A percentile compares a stretch with the other conserved stretches of the same genome.
Evolutionary conservation across 768 basidiomycete species (phyloP).

Genomic region (Lentinula guzmanii): DNA sequence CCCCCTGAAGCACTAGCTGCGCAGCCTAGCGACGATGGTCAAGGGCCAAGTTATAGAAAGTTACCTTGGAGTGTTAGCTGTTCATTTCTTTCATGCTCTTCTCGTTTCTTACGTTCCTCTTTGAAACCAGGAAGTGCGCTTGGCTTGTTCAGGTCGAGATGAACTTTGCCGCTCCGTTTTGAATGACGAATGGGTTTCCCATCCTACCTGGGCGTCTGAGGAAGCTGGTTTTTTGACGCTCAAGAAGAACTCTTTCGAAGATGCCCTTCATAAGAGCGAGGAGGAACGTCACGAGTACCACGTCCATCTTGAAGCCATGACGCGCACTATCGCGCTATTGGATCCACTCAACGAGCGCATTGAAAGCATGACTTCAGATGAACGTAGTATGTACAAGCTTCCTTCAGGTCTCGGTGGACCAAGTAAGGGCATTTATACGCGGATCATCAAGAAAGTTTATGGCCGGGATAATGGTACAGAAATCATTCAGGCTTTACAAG

Average conservation of each 20-base stretch:
- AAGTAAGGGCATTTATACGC: constrained; percentile 83
- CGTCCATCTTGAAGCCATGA: constrained; percentile 87
- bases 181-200: constrained; percentile 97
- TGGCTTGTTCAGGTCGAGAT: constrained; percentile 93
- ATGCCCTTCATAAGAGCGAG: constrained; percentile 93
- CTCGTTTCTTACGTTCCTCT: not conserved
- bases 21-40: constrained; percentile 73
- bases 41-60: constrained; percentile 91
- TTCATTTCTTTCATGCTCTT: constrained; percentile 12
- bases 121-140: constrained; percentile 63
- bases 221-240: constrained; percentile 91
- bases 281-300: constrained; percentile 99
- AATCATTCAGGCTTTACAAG: constrained; percentile 82
- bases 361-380: constrained; percentile 84
- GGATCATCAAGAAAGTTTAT: constrained; percentile 92
- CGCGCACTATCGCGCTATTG: constrained; percentile 84
- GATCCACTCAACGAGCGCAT: constrained; percentile 84
- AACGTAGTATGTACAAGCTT: constrained; percentile 74
- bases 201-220: constrained; percentile 97
- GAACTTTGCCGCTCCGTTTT: constrained; percentile 92
- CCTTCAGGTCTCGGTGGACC: constrained; percentile 87
- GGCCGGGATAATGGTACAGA: constrained; percentile 72
- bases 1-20: constrained; percentile 76
- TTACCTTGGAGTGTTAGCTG: constrained; percentile 77
- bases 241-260: constrained; percentile 96